Evolutionary conservation across 2,329 filamentous ascomycete species (phyloP).

Genomic region (Shiraia sp.): DNA sequence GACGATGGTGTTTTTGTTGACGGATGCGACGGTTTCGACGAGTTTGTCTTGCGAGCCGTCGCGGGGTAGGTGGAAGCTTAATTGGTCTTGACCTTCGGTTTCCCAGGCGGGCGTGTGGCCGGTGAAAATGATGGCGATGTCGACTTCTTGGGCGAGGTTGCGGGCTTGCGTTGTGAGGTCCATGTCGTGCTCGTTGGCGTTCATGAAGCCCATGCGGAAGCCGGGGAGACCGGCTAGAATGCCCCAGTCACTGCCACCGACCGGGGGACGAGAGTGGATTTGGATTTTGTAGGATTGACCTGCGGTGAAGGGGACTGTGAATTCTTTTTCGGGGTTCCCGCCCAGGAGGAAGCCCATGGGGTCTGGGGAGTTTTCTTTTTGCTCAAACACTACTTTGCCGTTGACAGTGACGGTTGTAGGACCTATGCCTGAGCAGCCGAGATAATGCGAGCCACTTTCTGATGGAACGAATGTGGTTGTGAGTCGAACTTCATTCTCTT

Average conservation of each 20-base stretch:
- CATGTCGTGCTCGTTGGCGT: conserved; percentile 30
- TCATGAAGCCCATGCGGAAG: conserved; percentile 42
- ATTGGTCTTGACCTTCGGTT: conserved; percentile 66
- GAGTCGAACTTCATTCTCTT: conserved; percentile 29
- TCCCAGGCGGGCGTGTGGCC: conserved; percentile 42
- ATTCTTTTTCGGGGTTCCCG: conserved; percentile 67
- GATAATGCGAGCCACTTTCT: conserved; percentile 34
- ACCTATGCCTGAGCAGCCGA: conserved; percentile 40
- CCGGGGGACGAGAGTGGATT: conserved; percentile 62
- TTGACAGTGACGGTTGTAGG: conserved; percentile 36
- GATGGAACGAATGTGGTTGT: conserved; percentile 28
- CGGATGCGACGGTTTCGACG: conserved; percentile 66
- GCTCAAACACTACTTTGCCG: conserved; percentile 31
- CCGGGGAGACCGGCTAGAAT: conserved; percentile 37
- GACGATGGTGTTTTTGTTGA: conserved; percentile 71
- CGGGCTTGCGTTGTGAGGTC: conserved; percentile 32
- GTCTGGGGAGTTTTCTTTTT: conserved; percentile 56
- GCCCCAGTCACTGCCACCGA: conserved; percentile 53
- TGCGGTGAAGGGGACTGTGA: conserved; percentile 60
- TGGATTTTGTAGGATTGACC: conserved; percentile 63
- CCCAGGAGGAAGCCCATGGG: conserved; percentile 68
- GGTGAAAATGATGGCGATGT: conserved; percentile 39
- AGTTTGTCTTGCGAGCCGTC: conserved; percentile 63
- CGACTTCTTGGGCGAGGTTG: conserved; percentile 30
- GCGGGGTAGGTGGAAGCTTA: conserved; percentile 56